Conservation (phyloP, 208 protist genomes). For the Leishmania major region DNA sequence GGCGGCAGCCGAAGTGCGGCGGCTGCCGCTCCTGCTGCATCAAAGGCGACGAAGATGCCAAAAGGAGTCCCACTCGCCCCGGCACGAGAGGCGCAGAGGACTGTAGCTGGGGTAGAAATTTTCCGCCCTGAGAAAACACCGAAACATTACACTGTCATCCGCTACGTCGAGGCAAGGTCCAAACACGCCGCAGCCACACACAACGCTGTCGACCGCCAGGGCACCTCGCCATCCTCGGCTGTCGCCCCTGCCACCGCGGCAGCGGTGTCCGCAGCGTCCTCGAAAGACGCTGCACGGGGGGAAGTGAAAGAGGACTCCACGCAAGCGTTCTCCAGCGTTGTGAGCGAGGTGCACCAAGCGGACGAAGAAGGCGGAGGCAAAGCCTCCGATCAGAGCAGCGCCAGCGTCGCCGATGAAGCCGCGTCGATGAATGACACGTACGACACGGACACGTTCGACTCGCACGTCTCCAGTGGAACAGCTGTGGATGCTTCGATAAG, state of each 20-base stretch:
- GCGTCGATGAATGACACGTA: conserved; percentile 8
- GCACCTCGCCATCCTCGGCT: neutral
- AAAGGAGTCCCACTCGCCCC: neutral
- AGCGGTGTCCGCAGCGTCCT: neutral
- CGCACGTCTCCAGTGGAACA: neutral
- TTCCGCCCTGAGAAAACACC: conserved; percentile 44
- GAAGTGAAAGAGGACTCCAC: conserved; percentile 9
- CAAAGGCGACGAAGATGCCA: too few species aligned
- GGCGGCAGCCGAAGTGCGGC: neutral
- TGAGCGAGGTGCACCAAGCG: neutral
- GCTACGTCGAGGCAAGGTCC: conserved; percentile 39
- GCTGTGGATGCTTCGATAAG: neutral
- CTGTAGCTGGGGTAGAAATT: conserved; percentile 31
- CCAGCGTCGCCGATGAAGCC: neutral
- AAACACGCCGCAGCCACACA: neutral
- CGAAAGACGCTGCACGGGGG: neutral
- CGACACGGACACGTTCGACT: conserved; percentile 16
- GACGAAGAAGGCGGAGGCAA: neutral
- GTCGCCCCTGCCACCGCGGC: neutral
- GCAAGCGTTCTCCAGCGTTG: neutral
- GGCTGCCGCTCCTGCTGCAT: neutral
- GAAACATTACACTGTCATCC: conserved; percentile 45
- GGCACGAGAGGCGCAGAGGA: conserved; percentile 10
- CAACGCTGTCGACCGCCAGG: neutral
- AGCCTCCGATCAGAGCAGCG: neutral